Conservation (phyloP, 192 early-diverging fungal species). For the Podila clonocystis region DNA sequence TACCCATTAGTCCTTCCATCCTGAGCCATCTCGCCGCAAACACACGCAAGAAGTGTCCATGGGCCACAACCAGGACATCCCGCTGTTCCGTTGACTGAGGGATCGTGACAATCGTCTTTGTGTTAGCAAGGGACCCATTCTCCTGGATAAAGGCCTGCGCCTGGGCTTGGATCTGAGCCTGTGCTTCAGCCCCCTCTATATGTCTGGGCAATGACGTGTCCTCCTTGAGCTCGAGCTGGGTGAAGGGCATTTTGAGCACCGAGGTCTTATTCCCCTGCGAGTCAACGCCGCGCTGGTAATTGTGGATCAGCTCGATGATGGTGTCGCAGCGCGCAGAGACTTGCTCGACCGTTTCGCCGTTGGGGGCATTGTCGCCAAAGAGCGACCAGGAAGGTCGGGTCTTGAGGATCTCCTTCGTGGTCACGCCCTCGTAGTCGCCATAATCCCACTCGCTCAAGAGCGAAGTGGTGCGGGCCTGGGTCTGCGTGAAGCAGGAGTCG, state of each 20-base stretch:
- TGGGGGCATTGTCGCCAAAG: constrained; percentile 47
- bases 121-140: background rate
- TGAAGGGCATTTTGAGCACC: constrained; percentile 28
- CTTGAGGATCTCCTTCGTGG: constrained; percentile 55
- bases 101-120: constrained; percentile 13
- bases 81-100: constrained; percentile 13
- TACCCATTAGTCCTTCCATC: constrained; percentile 34
- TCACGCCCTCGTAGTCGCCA: constrained; percentile 57
- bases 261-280: constrained; percentile 16
- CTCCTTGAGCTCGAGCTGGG: constrained; percentile 15
- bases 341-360: constrained; percentile 54
- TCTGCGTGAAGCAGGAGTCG: constrained; percentile 30
- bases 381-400: constrained; percentile 38
- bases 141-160: background rate
- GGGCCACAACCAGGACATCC: constrained; percentile 54
- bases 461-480: constrained; percentile 34
- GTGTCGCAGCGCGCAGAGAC: constrained; percentile 51
- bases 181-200: background rate
- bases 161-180: background rate
- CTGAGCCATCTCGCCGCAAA: constrained; percentile 52
- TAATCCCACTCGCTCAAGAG: constrained; percentile 56
- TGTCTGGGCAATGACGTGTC: background rate
- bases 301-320: constrained; percentile 51
- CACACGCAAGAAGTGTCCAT: constrained; percentile 53
- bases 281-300: constrained; percentile 34